Conservation (phyloP, 2,329 filamentous ascomycete genomes). For the Diaporthe amygdali region DNA sequence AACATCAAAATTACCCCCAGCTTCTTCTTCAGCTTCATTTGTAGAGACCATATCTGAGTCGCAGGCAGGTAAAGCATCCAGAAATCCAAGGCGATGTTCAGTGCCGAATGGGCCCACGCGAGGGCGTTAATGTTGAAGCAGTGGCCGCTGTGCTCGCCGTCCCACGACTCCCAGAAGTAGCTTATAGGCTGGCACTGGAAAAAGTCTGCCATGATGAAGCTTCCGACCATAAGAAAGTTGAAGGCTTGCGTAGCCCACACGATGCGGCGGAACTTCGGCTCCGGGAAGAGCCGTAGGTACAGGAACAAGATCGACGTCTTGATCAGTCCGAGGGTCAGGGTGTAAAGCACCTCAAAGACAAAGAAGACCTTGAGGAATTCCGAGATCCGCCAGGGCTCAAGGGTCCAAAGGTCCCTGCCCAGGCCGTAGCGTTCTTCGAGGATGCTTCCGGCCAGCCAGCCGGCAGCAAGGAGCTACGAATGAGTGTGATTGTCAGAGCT, state of each 20-base stretch:
- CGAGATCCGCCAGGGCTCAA: slow-evolving; percentile 22
- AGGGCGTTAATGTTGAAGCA: slow-evolving; percentile 9
- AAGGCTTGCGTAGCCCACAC: slow-evolving; percentile 19
- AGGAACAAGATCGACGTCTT: slow-evolving; percentile 15
- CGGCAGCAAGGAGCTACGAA: background rate
- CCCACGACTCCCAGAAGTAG: slow-evolving; percentile 26
- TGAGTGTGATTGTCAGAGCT: background rate
- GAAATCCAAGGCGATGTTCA: slow-evolving; percentile 5
- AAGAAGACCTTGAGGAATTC: slow-evolving; percentile 16
- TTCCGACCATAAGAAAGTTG: slow-evolving; percentile 18
- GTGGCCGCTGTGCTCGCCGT: slow-evolving; percentile 19
- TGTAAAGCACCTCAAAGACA: slow-evolving; percentile 33
- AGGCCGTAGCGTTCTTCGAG: slow-evolving; percentile 41
- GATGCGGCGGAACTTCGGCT: background rate
- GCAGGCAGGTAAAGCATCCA: slow-evolving; percentile 19
- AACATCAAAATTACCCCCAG: background rate
- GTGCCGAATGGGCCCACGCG: background rate
- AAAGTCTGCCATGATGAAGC: slow-evolving; percentile 22
- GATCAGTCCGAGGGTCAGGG: background rate
- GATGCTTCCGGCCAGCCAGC: background rate
- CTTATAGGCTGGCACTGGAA: slow-evolving; percentile 24
- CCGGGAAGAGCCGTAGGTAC: slow-evolving; percentile 14
- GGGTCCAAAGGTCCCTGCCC: slow-evolving; percentile 26
- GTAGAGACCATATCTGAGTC: background rate
- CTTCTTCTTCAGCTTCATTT: slow-evolving; percentile 3